Conservation (phyloP, 2,329 filamentous ascomycete species). For the Cladosporium velox region DNA sequence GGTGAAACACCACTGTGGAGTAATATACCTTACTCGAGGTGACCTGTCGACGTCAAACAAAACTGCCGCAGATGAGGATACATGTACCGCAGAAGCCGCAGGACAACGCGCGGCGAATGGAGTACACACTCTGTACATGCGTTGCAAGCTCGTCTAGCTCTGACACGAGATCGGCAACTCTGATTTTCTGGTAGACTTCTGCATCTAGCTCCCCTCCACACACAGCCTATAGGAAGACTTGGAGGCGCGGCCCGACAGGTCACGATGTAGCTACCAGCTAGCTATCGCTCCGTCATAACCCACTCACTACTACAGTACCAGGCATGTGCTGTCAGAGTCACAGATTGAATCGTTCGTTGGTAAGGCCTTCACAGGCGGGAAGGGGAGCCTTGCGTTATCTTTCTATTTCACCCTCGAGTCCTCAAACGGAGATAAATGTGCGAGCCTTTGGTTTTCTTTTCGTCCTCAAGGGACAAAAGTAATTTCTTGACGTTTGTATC, state of each 20-base stretch:
- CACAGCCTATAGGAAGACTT: background rate
- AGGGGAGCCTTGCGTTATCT: background rate
- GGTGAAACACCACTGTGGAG: background rate
- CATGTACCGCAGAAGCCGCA: no score
- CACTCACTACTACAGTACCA: background rate
- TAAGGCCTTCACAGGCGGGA: background rate
- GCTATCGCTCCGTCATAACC: background rate
- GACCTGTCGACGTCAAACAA: background rate
- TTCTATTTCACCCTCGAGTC: background rate
- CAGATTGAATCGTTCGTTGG: background rate
- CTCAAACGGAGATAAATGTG: background rate
- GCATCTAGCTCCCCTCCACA: background rate
- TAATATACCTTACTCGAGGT: background rate
- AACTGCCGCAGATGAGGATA: background rate
- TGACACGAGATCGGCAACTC: background rate
- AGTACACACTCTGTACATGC: conserved; percentile 6
- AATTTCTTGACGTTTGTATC: background rate
- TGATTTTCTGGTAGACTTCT: background rate
- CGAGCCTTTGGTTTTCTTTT: background rate
- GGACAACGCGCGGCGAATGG: conserved; percentile 2
- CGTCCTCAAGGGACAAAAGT: background rate
- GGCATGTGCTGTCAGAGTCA: background rate
- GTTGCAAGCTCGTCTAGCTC: background rate
- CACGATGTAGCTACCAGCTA: background rate
- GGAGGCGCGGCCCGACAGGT: background rate